Conservation (phyloP, 2,329 filamentous ascomycete species). For the Penicillium sclerotiorum region DNA sequence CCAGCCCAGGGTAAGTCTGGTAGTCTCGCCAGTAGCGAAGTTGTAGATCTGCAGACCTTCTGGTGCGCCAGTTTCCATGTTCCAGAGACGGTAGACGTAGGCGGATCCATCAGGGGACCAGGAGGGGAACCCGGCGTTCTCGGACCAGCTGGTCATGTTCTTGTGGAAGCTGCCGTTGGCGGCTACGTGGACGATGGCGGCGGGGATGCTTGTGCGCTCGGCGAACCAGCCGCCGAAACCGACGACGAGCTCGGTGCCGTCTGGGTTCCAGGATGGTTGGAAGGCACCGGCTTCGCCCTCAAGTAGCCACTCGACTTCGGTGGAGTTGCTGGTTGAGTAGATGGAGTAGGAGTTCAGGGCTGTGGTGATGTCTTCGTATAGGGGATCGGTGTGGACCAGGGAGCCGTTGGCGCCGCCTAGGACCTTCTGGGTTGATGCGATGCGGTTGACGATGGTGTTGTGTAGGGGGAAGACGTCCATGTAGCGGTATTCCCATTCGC, state of each 20-base stretch:
- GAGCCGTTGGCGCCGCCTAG: constrained; percentile 28
- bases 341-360: constrained; percentile 8
- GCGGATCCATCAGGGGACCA: constrained; percentile 19
- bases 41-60: constrained; percentile 7
- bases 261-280: constrained; percentile 37
- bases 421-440: constrained; percentile 44
- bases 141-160: constrained; percentile 1
- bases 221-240: constrained; percentile 13
- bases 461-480: constrained; percentile 47
- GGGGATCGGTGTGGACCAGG: constrained; percentile 23
- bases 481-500: constrained; percentile 48
- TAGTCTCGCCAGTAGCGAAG: constrained; percentile 12
- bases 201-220: neutral
- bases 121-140: constrained; percentile 6
- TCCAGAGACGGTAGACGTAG: constrained; percentile 17
- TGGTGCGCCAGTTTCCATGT: neutral
- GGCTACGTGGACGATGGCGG: constrained; percentile 1
- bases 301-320: constrained; percentile 13
- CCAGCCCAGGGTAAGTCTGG: constrained; percentile 14
- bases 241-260: constrained; percentile 37
- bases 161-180: constrained; percentile 6
- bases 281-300: constrained; percentile 45
- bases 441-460: constrained; percentile 15
- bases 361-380: constrained; percentile 29
- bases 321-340: constrained; percentile 12